Evolutionary conservation across 2,329 filamentous ascomycete species (phyloP).

Genomic region (Proliferodiscus dingleyae): DNA sequence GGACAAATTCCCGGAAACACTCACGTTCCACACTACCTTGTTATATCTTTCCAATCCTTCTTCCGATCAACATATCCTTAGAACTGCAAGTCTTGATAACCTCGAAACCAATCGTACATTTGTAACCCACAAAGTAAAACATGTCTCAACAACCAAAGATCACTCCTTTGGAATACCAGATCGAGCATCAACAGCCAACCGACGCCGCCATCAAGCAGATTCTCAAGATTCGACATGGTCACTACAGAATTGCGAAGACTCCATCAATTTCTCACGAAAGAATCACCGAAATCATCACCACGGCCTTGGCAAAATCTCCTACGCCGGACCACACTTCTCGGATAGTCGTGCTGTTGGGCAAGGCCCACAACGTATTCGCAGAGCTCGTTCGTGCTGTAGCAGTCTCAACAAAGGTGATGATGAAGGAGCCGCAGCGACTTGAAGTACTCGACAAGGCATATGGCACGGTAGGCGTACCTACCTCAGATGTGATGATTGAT

Average conservation of each 20-base stretch:
- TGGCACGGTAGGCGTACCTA: conserved; percentile 55
- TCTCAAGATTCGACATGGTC: not conserved
- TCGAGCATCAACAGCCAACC: not conserved
- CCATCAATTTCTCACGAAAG: conserved; percentile 50
- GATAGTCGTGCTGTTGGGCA: conserved; percentile 64
- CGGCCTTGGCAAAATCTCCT: conserved; percentile 41
- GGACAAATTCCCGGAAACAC: too few species aligned
- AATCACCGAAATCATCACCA: conserved; percentile 59
- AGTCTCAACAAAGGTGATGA: conserved; percentile 29
- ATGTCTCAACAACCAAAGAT: too few species aligned
- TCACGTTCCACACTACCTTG: too few species aligned
- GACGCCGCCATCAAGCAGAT: not conserved
- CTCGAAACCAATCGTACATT: too few species aligned
- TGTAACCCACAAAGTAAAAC: too few species aligned
- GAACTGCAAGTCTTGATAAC: too few species aligned
- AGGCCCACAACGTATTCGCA: conserved; percentile 84
- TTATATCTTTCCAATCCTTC: too few species aligned
- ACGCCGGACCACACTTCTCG: conserved; percentile 55
- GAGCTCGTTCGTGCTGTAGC: conserved; percentile 42
- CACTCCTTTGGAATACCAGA: not conserved
- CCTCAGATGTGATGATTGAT: not conserved
- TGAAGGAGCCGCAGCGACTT: not conserved
- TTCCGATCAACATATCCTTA: too few species aligned
- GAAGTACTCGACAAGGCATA: conserved; percentile 42
- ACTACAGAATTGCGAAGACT: not conserved